Conservation (phyloP, 2,329 filamentous ascomycete genomes). For the Sphaerulina populicola region DNA sequence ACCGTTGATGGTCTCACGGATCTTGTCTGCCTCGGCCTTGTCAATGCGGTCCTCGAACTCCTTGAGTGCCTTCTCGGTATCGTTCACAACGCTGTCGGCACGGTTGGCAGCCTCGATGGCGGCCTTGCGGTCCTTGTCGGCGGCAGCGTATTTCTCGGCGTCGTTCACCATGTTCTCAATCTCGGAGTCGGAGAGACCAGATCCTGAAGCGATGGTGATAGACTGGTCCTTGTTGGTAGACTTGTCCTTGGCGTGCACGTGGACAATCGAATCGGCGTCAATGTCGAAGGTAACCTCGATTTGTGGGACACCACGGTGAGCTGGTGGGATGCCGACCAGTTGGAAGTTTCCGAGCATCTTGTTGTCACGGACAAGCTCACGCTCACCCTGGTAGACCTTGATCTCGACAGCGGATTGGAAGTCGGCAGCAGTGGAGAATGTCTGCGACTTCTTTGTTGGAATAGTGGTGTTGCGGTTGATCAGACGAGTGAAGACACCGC, state of each 20-base stretch:
- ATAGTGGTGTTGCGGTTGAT: slow-evolving; percentile 99
- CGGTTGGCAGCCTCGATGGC: slow-evolving; percentile 96
- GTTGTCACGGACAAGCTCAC: slow-evolving; percentile 97
- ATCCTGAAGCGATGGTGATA: slow-evolving; percentile 96
- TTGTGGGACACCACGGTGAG: slow-evolving; percentile 91
- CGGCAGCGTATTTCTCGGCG: slow-evolving; percentile 90
- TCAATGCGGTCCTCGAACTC: slow-evolving; percentile 93
- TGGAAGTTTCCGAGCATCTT: slow-evolving; percentile 99
- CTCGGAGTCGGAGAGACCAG: slow-evolving; percentile 87
- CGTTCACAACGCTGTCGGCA: slow-evolving; percentile 90
- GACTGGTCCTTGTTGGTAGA: slow-evolving; percentile 99
- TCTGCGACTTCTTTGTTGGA: slow-evolving; percentile 97
- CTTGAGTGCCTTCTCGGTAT: slow-evolving; percentile 96
- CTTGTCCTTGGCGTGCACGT: slow-evolving; percentile 98
- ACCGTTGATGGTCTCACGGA: slow-evolving; percentile 93
- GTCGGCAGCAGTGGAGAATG: slow-evolving; percentile 94
- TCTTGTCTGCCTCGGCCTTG: slow-evolving; percentile 87
- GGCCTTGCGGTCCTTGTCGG: slow-evolving; percentile 93
- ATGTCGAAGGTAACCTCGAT: slow-evolving; percentile 98
- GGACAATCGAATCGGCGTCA: slow-evolving; percentile 93
- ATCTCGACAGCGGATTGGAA: slow-evolving; percentile 99
- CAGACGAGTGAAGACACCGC: slow-evolving; percentile 93
- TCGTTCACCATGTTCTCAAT: slow-evolving; percentile 97
- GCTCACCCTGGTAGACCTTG: slow-evolving; percentile 99
- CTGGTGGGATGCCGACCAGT: slow-evolving; percentile 91